Evolutionary conservation across 2,329 filamentous ascomycete genomes (phyloP), one percentile per base, ranked within the genome.

Genomic region (Venturia nashicola): DNA sequence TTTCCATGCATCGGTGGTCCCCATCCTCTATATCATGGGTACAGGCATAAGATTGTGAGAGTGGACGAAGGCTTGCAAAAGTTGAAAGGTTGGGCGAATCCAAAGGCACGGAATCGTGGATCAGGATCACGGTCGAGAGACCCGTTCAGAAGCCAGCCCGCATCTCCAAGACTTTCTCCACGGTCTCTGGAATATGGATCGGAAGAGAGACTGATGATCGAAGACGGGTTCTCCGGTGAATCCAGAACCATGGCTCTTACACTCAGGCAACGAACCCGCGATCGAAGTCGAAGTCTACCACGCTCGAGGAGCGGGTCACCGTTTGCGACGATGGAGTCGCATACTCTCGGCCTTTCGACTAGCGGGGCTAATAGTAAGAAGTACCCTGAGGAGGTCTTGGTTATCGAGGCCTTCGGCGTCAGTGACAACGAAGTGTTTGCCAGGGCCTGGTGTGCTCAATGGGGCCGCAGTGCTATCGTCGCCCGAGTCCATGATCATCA

Each of bases 391-490:
- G 82, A 83, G 68, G 87, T 91, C 3, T 77, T 91, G 9, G 85
- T 87, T 5, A 80, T 91, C 16, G 86, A 91, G 74, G 86, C 87
- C 0, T 86, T 89, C 71, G 88, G 88, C 0, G 86, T 88, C 27
- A 78, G 79, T 60, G 88, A 91, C 72, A 90, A 91, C 68, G 88
- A 91, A 73, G 88, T 90, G 4, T 80, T 91, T 69, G 88, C 86
- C 0, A 78, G 88, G 66, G 87, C 88, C 7, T 91, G 88, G 88
- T 91, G 88, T 72, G 83, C 86, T 64, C 86, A 90, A 69, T 89
- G 87, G 83, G 88, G 88, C 2, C 74, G 90, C 69, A 86, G 82
- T 70, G 88, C 88, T 0, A 76, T 91, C 20, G 82, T 90, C 65
- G 87, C 87, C 9, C 86, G 90, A 72, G 72, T 89, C 62, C 77